A percentile compares a stretch with the other conserved stretches of the same genome.
Evolutionary conservation across 306 rosid species (phyloP).

Genomic region (Sechiopsis laciniata): DNA sequence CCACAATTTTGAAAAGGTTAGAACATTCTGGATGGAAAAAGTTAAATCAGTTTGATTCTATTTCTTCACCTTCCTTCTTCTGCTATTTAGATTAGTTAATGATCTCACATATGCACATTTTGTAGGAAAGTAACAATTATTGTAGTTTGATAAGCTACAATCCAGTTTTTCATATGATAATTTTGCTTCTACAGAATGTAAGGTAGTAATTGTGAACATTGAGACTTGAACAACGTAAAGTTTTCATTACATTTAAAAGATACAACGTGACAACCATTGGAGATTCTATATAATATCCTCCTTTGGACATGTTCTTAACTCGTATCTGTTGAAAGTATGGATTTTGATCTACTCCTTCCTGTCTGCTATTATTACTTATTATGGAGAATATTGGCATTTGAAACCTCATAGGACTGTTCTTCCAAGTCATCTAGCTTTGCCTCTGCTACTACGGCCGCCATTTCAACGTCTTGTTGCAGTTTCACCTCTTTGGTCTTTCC

Average conservation of each 20-base stretch:
- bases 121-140: neutral
- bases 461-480: neutral
- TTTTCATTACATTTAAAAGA: conserved; percentile 10
- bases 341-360: neutral
- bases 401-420: conserved; percentile 20
- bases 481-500: conserved; percentile 60
- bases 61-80: conserved; percentile 1
- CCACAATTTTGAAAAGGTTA: no score
- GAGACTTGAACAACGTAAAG: neutral
- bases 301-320: conserved; percentile 1
- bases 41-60: neutral
- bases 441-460: neutral
- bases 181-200: neutral
- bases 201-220: neutral
- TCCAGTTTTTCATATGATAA: neutral
- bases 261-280: neutral
- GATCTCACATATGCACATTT: neutral
- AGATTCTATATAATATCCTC: neutral
- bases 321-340: neutral
- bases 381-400: conserved; percentile 8
- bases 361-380: neutral
- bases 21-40: no score
- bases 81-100: conserved; percentile 2
- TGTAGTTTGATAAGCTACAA: neutral
- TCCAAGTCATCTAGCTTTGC: conserved; percentile 31